phyloP scores from a whole-genome alignment of 164 flowering plant genomes.

The Tetracentron sinense region DNA sequence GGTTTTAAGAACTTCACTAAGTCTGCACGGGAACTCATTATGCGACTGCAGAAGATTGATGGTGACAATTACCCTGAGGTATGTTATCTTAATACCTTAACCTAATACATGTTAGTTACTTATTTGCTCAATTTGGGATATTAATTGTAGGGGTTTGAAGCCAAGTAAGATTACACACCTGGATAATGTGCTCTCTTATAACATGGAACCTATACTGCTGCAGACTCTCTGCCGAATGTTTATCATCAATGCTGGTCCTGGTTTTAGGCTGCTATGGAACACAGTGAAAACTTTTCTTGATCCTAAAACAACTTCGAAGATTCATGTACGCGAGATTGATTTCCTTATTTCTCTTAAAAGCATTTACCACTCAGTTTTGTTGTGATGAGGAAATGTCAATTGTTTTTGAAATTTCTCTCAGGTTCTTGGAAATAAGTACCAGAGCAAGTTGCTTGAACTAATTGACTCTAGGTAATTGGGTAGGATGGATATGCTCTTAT shows the following conservation, averaged over 20 bases:
- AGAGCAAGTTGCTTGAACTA: conserved; percentile 81
- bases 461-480: conserved; percentile 74
- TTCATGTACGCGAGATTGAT: conserved; percentile 53
- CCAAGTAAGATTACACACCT: not conserved
- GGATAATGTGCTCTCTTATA: not conserved
- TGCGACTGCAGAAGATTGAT: conserved; percentile 83
- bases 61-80: conserved; percentile 94
- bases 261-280: conserved; percentile 85
- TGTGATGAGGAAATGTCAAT: too few relatives aligned
- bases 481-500: not conserved
- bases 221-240: conserved; percentile 89
- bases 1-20: conserved; percentile 70
- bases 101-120: not conserved
- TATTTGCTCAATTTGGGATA: not conserved
- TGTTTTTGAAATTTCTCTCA: conserved; percentile 19
- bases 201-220: conserved; percentile 11
- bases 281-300: conserved; percentile 80
- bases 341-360: not conserved
- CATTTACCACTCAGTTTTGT: too few relatives aligned
- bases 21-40: conserved; percentile 69
- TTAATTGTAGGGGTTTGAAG: not conserved
- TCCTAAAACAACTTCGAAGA: conserved; percentile 84
- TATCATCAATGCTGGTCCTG: conserved; percentile 96
- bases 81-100: conserved; percentile 1
- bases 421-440: conserved; percentile 91